phyloP scores from a whole-genome alignment of 2,329 filamentous ascomycete species.

The Exophiala mesophila region DNA sequence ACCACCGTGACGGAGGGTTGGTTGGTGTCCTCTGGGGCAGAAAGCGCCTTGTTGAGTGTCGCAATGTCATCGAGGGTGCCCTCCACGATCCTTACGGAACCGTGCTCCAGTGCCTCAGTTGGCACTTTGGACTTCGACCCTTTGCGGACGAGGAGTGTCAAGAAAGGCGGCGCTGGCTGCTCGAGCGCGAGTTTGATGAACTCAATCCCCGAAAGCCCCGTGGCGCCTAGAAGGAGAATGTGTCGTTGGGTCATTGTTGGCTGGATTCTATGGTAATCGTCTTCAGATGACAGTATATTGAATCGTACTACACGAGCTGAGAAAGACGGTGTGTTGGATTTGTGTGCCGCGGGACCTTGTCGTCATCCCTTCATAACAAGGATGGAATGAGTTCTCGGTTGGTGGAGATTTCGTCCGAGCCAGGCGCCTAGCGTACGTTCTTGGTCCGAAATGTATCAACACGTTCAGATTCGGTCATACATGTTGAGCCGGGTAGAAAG shows the following conservation, averaged over 20 bases:
- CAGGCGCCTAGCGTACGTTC: too few relatives aligned
- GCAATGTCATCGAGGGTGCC: conserved; percentile 10
- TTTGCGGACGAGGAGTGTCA: conserved; percentile 7
- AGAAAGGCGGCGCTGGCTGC: background rate
- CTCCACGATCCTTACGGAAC: conserved; percentile 8
- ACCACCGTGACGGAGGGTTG: conserved; percentile 12
- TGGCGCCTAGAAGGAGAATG: conserved; percentile 7
- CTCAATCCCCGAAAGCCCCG: conserved; percentile 3
- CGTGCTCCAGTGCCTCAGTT: background rate
- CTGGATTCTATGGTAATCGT: too few relatives aligned
- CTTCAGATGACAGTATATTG: too few relatives aligned
- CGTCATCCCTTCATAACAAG: too few relatives aligned
- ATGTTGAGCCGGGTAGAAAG: too few relatives aligned
- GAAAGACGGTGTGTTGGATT: too few relatives aligned
- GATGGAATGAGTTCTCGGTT: too few relatives aligned
- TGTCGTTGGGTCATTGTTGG: background rate
- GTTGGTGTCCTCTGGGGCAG: conserved; percentile 1
- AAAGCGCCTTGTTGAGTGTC: conserved; percentile 8
- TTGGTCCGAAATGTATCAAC: too few relatives aligned
- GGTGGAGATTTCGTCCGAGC: too few relatives aligned
- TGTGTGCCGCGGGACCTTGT: too few relatives aligned
- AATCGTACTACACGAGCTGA: too few relatives aligned
- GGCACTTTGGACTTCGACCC: conserved; percentile 1
- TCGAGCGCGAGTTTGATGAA: conserved; percentile 7
- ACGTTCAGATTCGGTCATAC: too few relatives aligned